phyloP scores from a whole-genome alignment of 2,329 filamentous ascomycete species.

The Lecanosticta acicola region DNA sequence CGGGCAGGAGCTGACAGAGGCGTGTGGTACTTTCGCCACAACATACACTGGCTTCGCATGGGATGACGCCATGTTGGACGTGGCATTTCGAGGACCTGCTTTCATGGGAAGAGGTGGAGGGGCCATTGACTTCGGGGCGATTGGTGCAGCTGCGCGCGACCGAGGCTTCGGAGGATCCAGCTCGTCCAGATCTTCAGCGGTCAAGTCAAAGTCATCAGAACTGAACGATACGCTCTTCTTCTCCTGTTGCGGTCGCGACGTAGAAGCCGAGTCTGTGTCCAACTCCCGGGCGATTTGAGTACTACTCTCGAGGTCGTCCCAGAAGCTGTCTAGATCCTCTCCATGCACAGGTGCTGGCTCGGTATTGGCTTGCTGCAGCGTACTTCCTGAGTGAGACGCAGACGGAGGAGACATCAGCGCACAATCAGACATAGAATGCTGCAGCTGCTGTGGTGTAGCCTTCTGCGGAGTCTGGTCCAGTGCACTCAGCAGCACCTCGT shows the following conservation, averaged over 20 bases:
- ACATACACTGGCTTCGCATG: too few species aligned
- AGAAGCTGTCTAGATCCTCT: slow-evolving; percentile 25
- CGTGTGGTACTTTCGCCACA: too few species aligned
- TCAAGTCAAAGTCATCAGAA: slow-evolving; percentile 35
- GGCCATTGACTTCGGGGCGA: slow-evolving; percentile 9
- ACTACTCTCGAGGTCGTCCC: slow-evolving; percentile 41
- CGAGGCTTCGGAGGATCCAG: slow-evolving; percentile 20
- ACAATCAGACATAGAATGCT: neutral
- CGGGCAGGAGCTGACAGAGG: too few species aligned
- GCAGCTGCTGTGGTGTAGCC: neutral
- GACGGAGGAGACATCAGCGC: slow-evolving; percentile 9
- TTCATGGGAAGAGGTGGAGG: slow-evolving; percentile 13
- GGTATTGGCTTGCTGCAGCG: neutral
- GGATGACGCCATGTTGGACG: too few species aligned
- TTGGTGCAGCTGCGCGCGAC: neutral
- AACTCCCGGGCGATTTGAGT: slow-evolving; percentile 44
- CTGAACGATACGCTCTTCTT: slow-evolving; percentile 31
- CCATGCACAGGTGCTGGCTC: neutral
- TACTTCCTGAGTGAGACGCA: neutral
- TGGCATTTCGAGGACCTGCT: too few species aligned
- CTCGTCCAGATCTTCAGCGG: slow-evolving; percentile 38
- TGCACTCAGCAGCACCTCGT: slow-evolving; percentile 28
- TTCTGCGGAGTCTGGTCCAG: slow-evolving; percentile 2
- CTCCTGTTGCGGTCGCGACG: neutral
- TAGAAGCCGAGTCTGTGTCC: slow-evolving; percentile 17